phyloP scores from a whole-genome alignment of 2,329 filamentous ascomycete species.

The Calonectria pseudoturangicola region DNA sequence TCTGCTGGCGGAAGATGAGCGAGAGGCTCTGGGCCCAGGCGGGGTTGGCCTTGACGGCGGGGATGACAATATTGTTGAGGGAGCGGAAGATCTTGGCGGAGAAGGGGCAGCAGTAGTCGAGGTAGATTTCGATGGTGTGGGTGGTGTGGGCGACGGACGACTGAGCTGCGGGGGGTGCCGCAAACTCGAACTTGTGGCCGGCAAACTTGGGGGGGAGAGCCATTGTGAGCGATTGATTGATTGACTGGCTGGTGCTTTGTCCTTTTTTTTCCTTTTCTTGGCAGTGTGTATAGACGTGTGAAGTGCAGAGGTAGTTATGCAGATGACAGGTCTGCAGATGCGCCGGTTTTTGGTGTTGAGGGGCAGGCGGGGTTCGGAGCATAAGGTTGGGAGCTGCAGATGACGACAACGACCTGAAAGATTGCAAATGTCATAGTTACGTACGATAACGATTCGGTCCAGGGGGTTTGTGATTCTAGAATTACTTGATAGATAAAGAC shows the following conservation, averaged over 20 bases:
- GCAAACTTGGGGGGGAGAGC: conserved; percentile 86
- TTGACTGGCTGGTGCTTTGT: not conserved
- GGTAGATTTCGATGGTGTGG: conserved; percentile 80
- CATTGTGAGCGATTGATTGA: conserved; percentile 68
- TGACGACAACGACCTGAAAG: conserved; percentile 25
- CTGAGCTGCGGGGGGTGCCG: conserved; percentile 57
- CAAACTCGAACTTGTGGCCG: conserved; percentile 78
- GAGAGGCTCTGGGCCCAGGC: conserved; percentile 74
- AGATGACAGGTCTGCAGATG: conserved; percentile 13
- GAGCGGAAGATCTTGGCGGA: conserved; percentile 84
- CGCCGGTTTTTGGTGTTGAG: conserved; percentile 28
- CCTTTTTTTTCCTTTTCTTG: conserved; percentile 7
- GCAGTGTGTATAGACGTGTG: not conserved
- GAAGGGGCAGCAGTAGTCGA: conserved; percentile 93
- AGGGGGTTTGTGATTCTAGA: not conserved
- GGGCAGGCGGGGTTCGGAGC: conserved; percentile 11
- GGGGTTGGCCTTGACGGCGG: conserved; percentile 78
- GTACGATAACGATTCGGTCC: not conserved
- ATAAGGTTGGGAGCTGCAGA: conserved; percentile 27
- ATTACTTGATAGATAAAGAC: not conserved
- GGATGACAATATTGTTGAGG: conserved; percentile 79
- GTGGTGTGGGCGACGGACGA: conserved; percentile 65
- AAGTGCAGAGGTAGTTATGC: conserved; percentile 17
- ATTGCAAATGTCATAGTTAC: conserved; percentile 1
- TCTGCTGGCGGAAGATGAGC: conserved; percentile 91